Conservation (phyloP, 768 basidiomycete species). For the Panaeolus papilionaceus region DNA sequence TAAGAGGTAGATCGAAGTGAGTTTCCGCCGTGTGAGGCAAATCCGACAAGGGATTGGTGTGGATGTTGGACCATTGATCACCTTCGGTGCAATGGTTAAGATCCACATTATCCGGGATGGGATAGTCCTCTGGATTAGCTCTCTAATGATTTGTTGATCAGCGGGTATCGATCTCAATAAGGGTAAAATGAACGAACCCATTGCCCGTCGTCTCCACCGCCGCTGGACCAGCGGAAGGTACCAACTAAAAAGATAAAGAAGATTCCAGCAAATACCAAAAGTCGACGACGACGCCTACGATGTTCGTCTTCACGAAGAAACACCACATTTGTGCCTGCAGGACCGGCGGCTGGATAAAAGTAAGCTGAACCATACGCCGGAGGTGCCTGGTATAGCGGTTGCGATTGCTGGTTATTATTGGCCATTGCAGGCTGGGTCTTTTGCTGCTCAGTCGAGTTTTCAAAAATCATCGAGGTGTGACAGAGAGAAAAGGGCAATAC, state of each 20-base stretch:
- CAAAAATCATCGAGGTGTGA: background rate
- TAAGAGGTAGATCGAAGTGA: slow-evolving; percentile 10
- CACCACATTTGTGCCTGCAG: background rate
- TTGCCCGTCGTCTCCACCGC: background rate
- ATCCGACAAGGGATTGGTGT: background rate
- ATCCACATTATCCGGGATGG: slow-evolving; percentile 7
- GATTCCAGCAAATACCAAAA: background rate
- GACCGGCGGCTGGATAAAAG: background rate
- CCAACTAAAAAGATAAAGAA: background rate
- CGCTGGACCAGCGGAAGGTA: background rate
- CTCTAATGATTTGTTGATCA: background rate
- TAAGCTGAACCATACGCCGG: background rate
- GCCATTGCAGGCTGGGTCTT: background rate
- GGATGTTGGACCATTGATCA: slow-evolving; percentile 1
- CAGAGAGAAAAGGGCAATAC: background rate
- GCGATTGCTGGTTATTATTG: background rate
- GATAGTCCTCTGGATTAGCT: slow-evolving; percentile 8
- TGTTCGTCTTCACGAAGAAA: background rate
- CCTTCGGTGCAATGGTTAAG: background rate
- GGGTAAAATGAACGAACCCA: background rate
- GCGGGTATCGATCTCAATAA: background rate
- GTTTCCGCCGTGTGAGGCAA: slow-evolving; percentile 5
- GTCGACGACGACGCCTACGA: background rate
- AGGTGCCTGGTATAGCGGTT: slow-evolving; percentile 4
- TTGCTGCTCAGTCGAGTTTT: background rate